These are phyloP conservation scores for Fraxinus anomala DNA, from an alignment of 257 asterid genomes.

Conservation along the genomic window DNA sequence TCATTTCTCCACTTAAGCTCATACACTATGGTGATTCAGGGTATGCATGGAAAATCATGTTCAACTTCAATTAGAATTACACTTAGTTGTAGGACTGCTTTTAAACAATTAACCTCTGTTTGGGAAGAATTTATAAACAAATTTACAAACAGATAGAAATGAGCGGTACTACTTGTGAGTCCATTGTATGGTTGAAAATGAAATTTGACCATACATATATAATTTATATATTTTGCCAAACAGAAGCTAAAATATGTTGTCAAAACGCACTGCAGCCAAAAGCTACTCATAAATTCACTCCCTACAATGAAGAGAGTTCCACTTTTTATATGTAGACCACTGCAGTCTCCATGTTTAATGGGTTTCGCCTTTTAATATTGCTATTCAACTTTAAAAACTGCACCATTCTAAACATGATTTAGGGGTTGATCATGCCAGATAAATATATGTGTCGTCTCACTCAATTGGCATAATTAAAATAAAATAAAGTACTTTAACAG, in stretches of 20 bases:
- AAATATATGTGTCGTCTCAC: background rate
- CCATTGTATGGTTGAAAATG: no score
- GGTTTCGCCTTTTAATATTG: no score
- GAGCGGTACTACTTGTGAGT: no score
- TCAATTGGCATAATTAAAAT: background rate
- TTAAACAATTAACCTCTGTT: background rate
- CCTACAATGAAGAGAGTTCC: background rate
- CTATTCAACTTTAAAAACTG: no score
- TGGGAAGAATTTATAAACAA: no score
- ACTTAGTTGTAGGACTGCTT: background rate
- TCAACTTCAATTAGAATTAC: background rate
- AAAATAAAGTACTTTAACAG: constrained; percentile 65
- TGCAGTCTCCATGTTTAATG: background rate
- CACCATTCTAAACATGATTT: no score
- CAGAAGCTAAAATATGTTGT: background rate
- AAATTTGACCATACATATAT: no score
- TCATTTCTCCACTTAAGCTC: background rate
- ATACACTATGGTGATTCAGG: background rate
- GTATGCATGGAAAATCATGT: background rate
- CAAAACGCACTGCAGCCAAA: background rate
- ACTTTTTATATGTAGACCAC: background rate
- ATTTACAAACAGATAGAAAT: no score
- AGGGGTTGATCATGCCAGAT: background rate
- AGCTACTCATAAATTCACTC: background rate
- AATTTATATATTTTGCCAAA: no score